Conservation (phyloP, 805 yeast genomes). For the Sugiyamaella valdiviana region DNA sequence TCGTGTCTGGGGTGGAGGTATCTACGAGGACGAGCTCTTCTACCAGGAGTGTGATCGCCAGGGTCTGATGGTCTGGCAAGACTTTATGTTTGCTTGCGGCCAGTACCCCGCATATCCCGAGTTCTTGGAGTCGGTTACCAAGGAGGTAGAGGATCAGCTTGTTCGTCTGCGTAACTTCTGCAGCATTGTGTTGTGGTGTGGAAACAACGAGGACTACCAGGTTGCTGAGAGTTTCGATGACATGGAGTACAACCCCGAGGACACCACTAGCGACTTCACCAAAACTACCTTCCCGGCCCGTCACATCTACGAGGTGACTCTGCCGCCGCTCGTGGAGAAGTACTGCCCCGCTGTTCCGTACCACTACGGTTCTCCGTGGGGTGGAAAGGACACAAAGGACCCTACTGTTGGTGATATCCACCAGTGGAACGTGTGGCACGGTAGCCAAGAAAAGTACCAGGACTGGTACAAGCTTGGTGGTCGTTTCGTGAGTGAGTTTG, state of each 20-base stretch:
- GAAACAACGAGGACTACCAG: constrained; percentile 46
- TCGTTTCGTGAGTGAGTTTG: constrained; percentile 48
- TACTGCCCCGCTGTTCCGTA: constrained; percentile 31
- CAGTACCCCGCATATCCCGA: constrained; percentile 42
- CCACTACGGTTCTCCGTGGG: constrained; percentile 47
- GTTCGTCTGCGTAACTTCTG: constrained; percentile 38
- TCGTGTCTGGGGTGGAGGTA: constrained; percentile 48
- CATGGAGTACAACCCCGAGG: constrained; percentile 29
- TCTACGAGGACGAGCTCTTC: constrained; percentile 39
- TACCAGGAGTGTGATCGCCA: constrained; percentile 40
- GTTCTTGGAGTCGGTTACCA: constrained; percentile 33
- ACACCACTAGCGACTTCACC: constrained; percentile 15
- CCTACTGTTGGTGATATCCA: constrained; percentile 45
- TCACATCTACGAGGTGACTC: constrained; percentile 35
- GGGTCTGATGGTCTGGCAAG: constrained; percentile 49
- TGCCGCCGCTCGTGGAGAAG: constrained; percentile 35
- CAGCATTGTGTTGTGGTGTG: constrained; percentile 37
- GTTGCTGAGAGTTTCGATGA: constrained; percentile 34
- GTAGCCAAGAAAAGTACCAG: constrained; percentile 44
- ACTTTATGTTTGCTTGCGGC: constrained; percentile 54
- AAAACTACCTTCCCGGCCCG: constrained; percentile 38
- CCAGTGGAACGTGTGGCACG: constrained; percentile 57
- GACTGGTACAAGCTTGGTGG: constrained; percentile 44
- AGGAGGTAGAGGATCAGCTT: constrained; percentile 38
- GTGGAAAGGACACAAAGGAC: constrained; percentile 36